Conservation (phyloP, 140 eudicot genomes). For the Oenanthe javanica region DNA sequence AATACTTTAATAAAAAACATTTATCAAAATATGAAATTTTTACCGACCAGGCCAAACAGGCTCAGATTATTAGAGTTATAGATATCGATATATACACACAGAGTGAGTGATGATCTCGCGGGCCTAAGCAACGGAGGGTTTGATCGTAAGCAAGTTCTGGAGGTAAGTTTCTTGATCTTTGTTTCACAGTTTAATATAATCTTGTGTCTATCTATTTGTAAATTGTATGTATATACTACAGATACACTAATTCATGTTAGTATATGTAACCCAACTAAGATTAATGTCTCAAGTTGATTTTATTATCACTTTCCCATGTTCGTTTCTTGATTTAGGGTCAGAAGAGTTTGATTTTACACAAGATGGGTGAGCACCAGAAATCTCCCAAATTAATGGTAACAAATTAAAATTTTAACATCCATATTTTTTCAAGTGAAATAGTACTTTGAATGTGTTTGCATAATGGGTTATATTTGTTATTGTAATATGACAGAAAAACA, state of each 20-base stretch:
- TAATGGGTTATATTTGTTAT: not conserved
- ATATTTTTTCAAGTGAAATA: not conserved
- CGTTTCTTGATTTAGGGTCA: not conserved
- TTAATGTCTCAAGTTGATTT: not conserved
- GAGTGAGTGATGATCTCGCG: not conserved
- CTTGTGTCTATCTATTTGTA: not conserved
- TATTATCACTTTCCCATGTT: not conserved
- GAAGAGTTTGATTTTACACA: not conserved
- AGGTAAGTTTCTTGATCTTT: not conserved
- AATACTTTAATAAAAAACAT: too few relatives aligned
- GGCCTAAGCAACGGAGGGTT: not conserved
- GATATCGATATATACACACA: not conserved
- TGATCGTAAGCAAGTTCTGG: not conserved
- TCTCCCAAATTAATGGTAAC: slow-evolving; percentile 7
- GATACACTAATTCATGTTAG: not conserved
- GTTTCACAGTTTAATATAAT: not conserved
- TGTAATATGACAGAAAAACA: slow-evolving; percentile 14
- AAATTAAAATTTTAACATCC: not conserved
- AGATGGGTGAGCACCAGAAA: slow-evolving; percentile 13
- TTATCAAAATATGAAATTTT: too few relatives aligned
- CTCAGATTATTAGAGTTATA: too few relatives aligned
- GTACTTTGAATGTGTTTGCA: not conserved
- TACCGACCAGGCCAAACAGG: too few relatives aligned
- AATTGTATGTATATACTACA: not conserved
- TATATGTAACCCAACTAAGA: not conserved